Percentiles rank a stretch among this genome's conserved stretches.
Evolutionary conservation across 2,329 filamentous ascomycete species (phyloP).

Genomic region (Diaporthe sp.): DNA sequence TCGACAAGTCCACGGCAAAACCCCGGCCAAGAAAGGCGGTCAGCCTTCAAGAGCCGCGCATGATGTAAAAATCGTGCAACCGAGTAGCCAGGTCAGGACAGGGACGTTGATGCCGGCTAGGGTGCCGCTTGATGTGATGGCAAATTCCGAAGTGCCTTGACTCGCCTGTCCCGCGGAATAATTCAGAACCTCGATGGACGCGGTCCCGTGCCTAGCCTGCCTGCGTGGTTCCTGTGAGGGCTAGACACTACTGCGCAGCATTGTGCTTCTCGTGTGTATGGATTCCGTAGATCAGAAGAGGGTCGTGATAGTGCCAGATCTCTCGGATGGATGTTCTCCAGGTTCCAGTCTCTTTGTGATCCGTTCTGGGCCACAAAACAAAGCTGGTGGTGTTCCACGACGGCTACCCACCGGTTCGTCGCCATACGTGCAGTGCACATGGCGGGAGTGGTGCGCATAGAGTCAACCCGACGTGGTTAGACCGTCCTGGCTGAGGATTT

Average conservation of each 20-base stretch:
- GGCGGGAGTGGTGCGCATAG: constrained; percentile 3
- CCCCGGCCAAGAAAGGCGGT: constrained; percentile 41
- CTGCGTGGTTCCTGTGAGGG: neutral
- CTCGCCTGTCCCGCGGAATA: constrained; percentile 20
- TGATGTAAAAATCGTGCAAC: constrained; percentile 41
- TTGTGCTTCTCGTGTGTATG: neutral
- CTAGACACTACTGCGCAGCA: neutral
- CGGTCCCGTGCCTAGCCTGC: neutral
- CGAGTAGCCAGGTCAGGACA: constrained; percentile 30
- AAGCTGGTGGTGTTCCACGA: constrained; percentile 39
- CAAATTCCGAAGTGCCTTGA: constrained; percentile 29
- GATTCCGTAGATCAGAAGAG: constrained; percentile 26
- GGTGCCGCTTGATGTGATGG: constrained; percentile 19
- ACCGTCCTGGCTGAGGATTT: constrained; percentile 25
- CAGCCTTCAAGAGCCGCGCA: constrained; percentile 38
- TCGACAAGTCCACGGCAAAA: constrained; percentile 37
- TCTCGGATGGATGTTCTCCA: constrained; percentile 41
- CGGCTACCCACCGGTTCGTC: constrained; percentile 31
- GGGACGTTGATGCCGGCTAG: constrained; percentile 6
- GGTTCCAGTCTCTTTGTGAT: constrained; percentile 36
- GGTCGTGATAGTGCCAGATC: constrained; percentile 20
- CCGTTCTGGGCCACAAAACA: constrained; percentile 37
- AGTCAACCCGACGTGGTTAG: constrained; percentile 37
- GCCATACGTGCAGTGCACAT: constrained; percentile 19
- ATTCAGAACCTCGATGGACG: constrained; percentile 7